Percentiles rank a stretch among this genome's conserved stretches.
phyloP scores from a whole-genome alignment of 768 basidiomycete genomes.

The Nevesoporus exiguus region DNA sequence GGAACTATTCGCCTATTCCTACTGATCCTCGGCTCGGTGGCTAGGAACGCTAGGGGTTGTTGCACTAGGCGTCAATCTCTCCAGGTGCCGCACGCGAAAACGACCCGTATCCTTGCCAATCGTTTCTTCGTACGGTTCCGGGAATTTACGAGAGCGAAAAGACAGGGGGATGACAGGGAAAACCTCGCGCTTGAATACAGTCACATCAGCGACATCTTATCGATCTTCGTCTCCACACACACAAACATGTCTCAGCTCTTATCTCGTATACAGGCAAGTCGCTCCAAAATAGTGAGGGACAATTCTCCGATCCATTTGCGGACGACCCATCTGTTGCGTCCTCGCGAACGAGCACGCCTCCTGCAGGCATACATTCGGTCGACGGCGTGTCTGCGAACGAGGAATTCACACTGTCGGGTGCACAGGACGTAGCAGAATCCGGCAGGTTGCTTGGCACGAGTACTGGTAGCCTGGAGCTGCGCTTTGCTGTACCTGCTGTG shows the following conservation, averaged over 20 bases:
- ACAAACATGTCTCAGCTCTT: background rate
- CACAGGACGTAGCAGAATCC: background rate
- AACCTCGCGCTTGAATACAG: background rate
- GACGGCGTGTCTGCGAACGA: constrained; percentile 11
- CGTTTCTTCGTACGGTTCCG: background rate
- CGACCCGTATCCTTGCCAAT: background rate
- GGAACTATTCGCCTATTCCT: constrained; percentile 6
- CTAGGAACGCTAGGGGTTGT: constrained; percentile 6
- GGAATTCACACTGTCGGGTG: background rate
- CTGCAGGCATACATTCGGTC: background rate
- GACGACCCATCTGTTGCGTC: constrained; percentile 6
- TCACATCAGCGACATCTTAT: background rate
- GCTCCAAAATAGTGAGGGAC: constrained; percentile 6
- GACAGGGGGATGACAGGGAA: background rate
- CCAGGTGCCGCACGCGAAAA: constrained; percentile 1
- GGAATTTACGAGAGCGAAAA: background rate
- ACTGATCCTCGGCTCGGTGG: constrained; percentile 10
- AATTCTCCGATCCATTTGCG: constrained; percentile 18
- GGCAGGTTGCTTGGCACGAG: constrained; percentile 2
- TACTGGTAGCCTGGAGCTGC: constrained; percentile 20
- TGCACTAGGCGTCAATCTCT: constrained; percentile 6
- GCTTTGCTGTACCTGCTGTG: constrained; percentile 12
- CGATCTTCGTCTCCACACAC: background rate
- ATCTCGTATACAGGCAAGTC: constrained; percentile 7
- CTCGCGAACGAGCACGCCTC: constrained; percentile 9